These are phyloP conservation scores for Psilocybe subaeruginosa DNA, from an alignment of 768 basidiomycete species.

Conservation along the genomic window DNA sequence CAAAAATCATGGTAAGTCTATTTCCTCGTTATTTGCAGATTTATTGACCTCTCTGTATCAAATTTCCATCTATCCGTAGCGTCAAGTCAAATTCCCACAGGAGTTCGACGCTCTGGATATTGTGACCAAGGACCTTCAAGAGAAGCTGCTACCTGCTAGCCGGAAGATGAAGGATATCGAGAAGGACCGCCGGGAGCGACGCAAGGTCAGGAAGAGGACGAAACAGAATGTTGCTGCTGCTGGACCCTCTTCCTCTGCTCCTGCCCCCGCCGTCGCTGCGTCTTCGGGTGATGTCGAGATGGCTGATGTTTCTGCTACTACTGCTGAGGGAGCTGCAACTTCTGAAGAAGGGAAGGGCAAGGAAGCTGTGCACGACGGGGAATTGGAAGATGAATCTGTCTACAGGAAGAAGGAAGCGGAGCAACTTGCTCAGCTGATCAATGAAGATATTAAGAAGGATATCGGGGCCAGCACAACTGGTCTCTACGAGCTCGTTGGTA, in stretches of 20 bases:
- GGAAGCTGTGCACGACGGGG: conserved; percentile 36
- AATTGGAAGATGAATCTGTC: conserved; percentile 66
- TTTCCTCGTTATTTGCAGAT: not conserved
- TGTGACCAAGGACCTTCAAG: conserved; percentile 76
- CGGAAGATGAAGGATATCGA: conserved; percentile 78
- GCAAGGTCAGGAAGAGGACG: conserved; percentile 79
- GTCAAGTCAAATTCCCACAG: conserved; percentile 90
- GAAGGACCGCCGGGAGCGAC: conserved; percentile 81
- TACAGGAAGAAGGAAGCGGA: conserved; percentile 66
- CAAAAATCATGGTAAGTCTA: conserved; percentile 87
- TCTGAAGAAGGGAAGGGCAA: conserved; percentile 29
- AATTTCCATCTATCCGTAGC: conserved; percentile 39
- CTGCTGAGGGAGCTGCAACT: conserved; percentile 24
- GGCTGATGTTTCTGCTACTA: conserved; percentile 33
- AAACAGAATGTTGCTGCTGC: conserved; percentile 43
- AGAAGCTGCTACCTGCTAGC: conserved; percentile 70
- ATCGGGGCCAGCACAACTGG: conserved; percentile 77
- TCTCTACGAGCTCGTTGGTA: conserved; percentile 90
- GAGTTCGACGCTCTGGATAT: conserved; percentile 89
- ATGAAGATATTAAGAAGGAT: conserved; percentile 65
- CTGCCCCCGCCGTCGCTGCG: conserved; percentile 23
- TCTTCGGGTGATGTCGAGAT: conserved; percentile 51
- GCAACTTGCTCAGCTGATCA: conserved; percentile 67
- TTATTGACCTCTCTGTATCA: too few species aligned
- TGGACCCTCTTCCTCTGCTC: conserved; percentile 17